Evolutionary conservation across 805 yeast genomes (phyloP), one percentile per base, ranked within the genome.

Genomic region (Myxozyma neotropica): DNA sequence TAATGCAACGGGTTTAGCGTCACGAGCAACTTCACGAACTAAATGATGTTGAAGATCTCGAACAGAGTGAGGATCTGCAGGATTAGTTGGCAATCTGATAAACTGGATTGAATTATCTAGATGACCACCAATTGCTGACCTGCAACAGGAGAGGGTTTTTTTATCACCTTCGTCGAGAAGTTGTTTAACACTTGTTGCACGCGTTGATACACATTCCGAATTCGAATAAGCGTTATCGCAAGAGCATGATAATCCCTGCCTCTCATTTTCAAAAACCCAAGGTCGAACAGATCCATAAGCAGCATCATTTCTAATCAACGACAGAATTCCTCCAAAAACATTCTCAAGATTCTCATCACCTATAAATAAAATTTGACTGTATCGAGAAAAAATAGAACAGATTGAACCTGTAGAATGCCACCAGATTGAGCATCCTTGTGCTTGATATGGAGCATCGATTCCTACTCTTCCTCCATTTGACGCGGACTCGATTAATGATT

Each of bases 401-500:
- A 51, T 31, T 12, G 61, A 49, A 1, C 23, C 46, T 7, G 66
- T 44, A 2, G 53, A 12, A 44, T 62, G 46, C 61, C 63, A 62
- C 53, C 58, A 40, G 51, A 60, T 31, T 3, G 45, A 35, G 44
- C 66, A 62, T 19, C 38, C 61, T 5, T 48, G 54, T 3, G 61
- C 39, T 12, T 36, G 46, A 33, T 55, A 62, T 15, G 63, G 57
- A 21, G 64, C 58, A 29, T 60, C 60, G 46, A 56, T 27, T 6
- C 65, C 66, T 27, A 56, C 46, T 6, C 66, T 46, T 21, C 66
- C 66, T 15, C 66, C 66, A 23, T 15, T 7, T 0, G 65, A 53
- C 29, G 53, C 47, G 8, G 65, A 35, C 4, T 40, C 55, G 40
- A 61, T 36, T 15, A 61, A 57, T 7, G 50, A 23, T 26, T 48